Conservation (phyloP, 2,329 filamentous ascomycete genomes). For the Verticillium dahliae region DNA sequence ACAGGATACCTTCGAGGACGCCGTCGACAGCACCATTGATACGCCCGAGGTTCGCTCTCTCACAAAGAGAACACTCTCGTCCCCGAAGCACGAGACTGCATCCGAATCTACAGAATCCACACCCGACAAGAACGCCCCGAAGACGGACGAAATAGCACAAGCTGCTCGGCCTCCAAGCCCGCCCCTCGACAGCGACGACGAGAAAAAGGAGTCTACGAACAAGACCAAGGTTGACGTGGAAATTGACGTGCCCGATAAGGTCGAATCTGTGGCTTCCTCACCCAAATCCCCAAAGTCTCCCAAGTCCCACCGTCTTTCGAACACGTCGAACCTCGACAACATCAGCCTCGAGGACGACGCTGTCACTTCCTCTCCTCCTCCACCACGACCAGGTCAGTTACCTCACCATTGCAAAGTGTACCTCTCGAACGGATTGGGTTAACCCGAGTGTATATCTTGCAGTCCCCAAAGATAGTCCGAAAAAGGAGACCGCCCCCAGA, state of each 20-base stretch:
- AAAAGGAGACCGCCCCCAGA: conserved; percentile 39
- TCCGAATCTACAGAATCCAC: conserved; percentile 9
- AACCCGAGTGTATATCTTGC: conserved; percentile 1
- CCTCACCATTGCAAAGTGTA: conserved; percentile 8
- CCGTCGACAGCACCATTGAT: conserved; percentile 41
- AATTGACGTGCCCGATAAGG: conserved; percentile 12
- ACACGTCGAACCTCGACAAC: conserved; percentile 45
- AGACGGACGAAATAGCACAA: conserved; percentile 2
- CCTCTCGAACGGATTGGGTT: conserved; percentile 7
- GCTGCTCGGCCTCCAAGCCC: conserved; percentile 7
- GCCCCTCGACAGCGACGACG: neutral
- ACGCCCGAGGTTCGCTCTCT: conserved; percentile 58
- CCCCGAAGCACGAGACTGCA: conserved; percentile 21
- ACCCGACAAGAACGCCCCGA: conserved; percentile 6
- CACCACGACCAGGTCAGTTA: conserved; percentile 24
- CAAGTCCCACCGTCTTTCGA: conserved; percentile 37
- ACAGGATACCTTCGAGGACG: conserved; percentile 80
- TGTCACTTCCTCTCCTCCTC: conserved; percentile 14
- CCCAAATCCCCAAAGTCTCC: conserved; percentile 28
- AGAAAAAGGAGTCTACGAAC: conserved; percentile 9
- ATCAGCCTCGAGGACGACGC: conserved; percentile 62
- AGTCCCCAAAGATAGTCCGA: conserved; percentile 21
- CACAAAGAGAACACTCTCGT: conserved; percentile 38
- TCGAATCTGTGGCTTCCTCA: neutral
- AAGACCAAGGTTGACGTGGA: conserved; percentile 18